These are phyloP conservation scores for Puccinellia tenuiflora DNA, from an alignment of 176 grass and related monocot genomes.

Conservation along the genomic window DNA sequence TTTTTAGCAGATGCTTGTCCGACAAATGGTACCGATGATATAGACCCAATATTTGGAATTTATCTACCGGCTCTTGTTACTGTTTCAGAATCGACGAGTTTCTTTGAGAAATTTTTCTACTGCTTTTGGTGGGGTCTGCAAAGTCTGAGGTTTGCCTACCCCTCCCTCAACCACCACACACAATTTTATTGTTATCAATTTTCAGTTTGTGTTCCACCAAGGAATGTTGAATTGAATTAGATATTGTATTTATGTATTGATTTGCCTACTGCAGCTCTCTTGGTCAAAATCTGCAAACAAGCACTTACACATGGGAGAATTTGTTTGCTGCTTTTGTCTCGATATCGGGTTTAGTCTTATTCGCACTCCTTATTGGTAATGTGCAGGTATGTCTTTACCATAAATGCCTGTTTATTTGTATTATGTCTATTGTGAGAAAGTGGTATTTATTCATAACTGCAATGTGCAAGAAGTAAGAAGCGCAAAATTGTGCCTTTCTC, in stretches of 20 bases:
- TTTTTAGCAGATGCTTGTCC: slow-evolving; percentile 39
- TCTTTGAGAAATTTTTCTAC: slow-evolving; percentile 95
- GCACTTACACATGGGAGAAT: slow-evolving; percentile 77
- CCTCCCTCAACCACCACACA: neutral
- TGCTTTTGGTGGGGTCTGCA: slow-evolving; percentile 99
- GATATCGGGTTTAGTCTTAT: slow-evolving; percentile 79
- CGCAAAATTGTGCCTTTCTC: neutral
- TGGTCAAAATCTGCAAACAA: slow-evolving; percentile 84
- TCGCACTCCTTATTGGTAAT: slow-evolving; percentile 96
- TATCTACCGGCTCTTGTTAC: slow-evolving; percentile 51
- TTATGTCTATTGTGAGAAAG: neutral
- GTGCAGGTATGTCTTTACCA: slow-evolving; percentile 66
- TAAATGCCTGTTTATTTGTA: neutral
- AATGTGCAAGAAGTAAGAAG: neutral
- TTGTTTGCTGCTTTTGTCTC: slow-evolving; percentile 84
- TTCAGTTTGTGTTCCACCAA: neutral
- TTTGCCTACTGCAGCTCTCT: slow-evolving; percentile 76
- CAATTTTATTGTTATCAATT: neutral
- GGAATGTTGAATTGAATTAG: neutral
- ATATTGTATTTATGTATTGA: neutral
- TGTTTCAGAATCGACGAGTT: slow-evolving; percentile 52
- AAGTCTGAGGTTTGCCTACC: slow-evolving; percentile 69
- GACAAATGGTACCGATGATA: neutral
- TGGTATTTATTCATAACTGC: neutral
- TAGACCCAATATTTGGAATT: slow-evolving; percentile 68